These are phyloP conservation scores for Leavenworthia alabamica DNA, from an alignment of 345 rosid species.

Conservation along the genomic window DNA sequence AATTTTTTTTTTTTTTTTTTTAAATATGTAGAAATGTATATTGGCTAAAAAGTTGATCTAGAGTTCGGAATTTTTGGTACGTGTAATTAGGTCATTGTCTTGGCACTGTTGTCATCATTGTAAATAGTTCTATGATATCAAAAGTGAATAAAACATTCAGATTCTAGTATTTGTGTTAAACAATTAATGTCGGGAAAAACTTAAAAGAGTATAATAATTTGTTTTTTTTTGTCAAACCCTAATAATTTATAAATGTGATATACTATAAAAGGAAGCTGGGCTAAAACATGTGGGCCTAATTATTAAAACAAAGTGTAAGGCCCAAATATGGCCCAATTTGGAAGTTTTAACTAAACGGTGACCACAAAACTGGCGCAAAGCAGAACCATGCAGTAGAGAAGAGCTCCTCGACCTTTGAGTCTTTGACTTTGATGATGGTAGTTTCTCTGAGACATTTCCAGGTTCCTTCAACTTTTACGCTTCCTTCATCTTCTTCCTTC, in stretches of 20 bases:
- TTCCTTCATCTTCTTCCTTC: constrained; percentile 8
- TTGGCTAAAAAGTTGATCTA: too few relatives aligned
- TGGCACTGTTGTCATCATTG: too few relatives aligned
- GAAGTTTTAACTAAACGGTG: constrained; percentile 4
- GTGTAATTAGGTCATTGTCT: too few relatives aligned
- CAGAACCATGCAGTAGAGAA: constrained; percentile 19
- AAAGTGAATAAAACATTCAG: too few relatives aligned
- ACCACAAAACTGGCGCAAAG: constrained; percentile 25
- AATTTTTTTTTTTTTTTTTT: background rate
- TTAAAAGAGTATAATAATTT: too few relatives aligned
- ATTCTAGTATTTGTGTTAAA: too few relatives aligned
- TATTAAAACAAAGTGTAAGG: background rate
- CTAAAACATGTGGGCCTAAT: background rate
- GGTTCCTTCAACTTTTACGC: constrained; percentile 2
- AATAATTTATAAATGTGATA: background rate
- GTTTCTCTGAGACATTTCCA: constrained; percentile 8
- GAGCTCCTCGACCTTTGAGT: constrained; percentile 10
- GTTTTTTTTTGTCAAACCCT: too few relatives aligned
- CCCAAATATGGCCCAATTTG: background rate
- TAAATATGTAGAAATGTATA: background rate
- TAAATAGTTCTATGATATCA: too few relatives aligned
- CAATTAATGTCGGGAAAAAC: too few relatives aligned
- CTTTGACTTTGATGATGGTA: constrained; percentile 19
- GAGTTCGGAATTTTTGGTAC: too few relatives aligned
- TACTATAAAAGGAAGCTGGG: too few relatives aligned